A percentile compares a stretch with the other conserved stretches of the same genome.
Evolutionary conservation across 169 alveolate species (phyloP).

Genomic region (Plasmodium vivax): DNA sequence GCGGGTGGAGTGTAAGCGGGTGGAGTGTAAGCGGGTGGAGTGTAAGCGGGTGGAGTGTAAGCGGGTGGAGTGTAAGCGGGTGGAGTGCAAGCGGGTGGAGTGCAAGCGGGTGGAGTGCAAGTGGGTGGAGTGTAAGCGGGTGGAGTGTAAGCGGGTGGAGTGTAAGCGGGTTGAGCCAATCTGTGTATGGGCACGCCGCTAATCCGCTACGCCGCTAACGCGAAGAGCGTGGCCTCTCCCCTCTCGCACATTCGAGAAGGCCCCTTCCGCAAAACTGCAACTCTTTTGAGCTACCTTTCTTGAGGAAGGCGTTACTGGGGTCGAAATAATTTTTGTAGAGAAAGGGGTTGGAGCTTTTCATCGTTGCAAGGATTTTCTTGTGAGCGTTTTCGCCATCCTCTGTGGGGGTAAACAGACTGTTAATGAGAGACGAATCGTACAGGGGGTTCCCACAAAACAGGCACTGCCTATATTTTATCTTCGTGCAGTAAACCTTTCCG

Average conservation of each 20-base stretch:
- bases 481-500: conserved; percentile 57
- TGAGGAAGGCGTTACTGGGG: conserved; percentile 8
- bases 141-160: background rate
- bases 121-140: background rate
- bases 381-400: background rate
- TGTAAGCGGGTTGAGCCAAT: background rate
- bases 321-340: conserved; percentile 41
- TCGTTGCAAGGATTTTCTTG: background rate
- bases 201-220: background rate
- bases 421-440: conserved; percentile 13
- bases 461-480: conserved; percentile 56
- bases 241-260: background rate
- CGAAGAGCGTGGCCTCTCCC: background rate
- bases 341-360: conserved; percentile 26
- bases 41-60: background rate
- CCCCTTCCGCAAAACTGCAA: background rate
- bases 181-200: background rate
- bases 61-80: background rate
- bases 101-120: background rate
- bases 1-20: background rate
- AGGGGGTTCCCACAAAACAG: conserved; percentile 31
- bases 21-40: background rate
- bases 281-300: conserved; percentile 8
- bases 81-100: background rate
- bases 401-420: background rate